Conservation (phyloP, 257 asterid species). For the Rauvolfia tetraphylla region DNA sequence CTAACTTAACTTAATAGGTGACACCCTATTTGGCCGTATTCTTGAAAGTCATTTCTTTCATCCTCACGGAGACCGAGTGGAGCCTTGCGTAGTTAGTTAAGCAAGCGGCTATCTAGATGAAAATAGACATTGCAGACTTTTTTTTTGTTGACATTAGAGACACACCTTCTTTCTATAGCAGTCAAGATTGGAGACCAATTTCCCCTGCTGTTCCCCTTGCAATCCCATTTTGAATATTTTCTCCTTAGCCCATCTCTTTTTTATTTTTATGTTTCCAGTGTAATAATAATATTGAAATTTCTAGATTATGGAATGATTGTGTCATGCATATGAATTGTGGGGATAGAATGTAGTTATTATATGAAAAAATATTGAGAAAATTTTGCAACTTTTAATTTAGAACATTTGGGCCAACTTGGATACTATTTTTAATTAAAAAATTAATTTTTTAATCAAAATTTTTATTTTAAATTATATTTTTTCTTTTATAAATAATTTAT, state of each 20-base stretch:
- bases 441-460: too few species aligned
- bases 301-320: background rate
- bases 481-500: too few species aligned
- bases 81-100: conserved; percentile 1
- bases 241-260: background rate
- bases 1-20: background rate
- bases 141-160: conserved; percentile 1
- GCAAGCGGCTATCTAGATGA: background rate
- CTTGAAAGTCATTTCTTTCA: background rate
- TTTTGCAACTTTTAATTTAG: background rate
- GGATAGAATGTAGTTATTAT: background rate
- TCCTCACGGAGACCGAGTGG: background rate
- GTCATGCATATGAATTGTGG: background rate
- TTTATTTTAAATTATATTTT: too few species aligned
- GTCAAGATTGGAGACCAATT: conserved; percentile 15
- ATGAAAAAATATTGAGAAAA: background rate
- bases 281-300: background rate
- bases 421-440: too few species aligned
- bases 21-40: background rate
- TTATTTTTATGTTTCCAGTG: background rate
- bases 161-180: background rate
- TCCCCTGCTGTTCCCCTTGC: background rate
- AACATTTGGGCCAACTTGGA: too few species aligned
- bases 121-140: background rate
- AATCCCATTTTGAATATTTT: background rate